phyloP scores from a whole-genome alignment of 2,329 filamentous ascomycete species.

The Neurospora sp. region DNA sequence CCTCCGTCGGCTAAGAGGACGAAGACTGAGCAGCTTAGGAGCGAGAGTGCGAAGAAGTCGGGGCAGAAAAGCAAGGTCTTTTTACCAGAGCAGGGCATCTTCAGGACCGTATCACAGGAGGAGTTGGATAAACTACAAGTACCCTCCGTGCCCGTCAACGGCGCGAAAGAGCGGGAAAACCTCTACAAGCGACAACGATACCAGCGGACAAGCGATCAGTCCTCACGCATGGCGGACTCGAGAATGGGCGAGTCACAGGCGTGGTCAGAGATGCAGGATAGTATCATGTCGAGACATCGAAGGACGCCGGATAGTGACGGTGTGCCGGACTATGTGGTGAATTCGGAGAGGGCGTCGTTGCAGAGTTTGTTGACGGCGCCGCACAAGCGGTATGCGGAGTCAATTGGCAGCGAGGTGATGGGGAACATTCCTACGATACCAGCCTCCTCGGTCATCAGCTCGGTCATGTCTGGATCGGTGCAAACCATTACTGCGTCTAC shows the following conservation, averaged over 20 bases:
- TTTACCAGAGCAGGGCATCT: conserved; percentile 53
- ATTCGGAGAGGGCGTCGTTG: neutral
- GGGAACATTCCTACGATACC: neutral
- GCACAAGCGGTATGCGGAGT: neutral
- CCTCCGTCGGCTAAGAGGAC: conserved; percentile 26
- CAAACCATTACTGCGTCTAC: conserved; percentile 4
- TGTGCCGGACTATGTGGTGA: neutral
- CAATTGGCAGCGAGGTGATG: neutral
- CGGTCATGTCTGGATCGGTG: conserved; percentile 8
- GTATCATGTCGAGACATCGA: conserved; percentile 2
- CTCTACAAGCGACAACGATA: conserved; percentile 3
- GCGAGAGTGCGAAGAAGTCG: conserved; percentile 25
- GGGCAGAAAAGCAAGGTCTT: conserved; percentile 39
- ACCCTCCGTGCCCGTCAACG: conserved; percentile 18
- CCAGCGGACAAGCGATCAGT: conserved; percentile 18
- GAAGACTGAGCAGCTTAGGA: conserved; percentile 22
- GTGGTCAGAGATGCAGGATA: conserved; percentile 46
- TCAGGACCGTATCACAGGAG: conserved; percentile 48
- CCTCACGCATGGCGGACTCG: conserved; percentile 25
- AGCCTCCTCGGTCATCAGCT: conserved; percentile 1
- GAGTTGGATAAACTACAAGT: conserved; percentile 36
- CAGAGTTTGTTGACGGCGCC: neutral
- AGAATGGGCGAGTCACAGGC: conserved; percentile 43
- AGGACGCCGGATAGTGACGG: neutral
- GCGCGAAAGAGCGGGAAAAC: conserved; percentile 10